Conservation (phyloP, 192 early-diverging fungal genomes). For the Endogone sp. region DNA sequence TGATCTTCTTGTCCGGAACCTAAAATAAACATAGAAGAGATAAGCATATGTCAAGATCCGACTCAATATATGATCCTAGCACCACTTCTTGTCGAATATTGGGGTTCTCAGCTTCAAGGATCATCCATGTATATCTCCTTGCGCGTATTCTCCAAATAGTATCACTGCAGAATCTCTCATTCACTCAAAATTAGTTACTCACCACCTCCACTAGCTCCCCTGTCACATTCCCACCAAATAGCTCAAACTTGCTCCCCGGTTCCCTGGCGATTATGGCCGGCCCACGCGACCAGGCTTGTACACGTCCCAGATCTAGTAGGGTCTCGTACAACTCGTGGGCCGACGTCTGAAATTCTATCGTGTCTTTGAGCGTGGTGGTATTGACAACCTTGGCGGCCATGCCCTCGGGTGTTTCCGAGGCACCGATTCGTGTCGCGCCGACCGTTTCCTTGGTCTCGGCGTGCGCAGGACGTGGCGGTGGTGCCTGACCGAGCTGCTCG, state of each 20-base stretch:
- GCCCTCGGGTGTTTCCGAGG: conserved; percentile 4
- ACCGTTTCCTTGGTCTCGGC: conserved; percentile 12
- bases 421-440: conserved; percentile 2
- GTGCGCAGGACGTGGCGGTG: conserved; percentile 14
- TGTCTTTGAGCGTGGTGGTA: conserved; percentile 65
- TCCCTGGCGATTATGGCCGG: conserved; percentile 27
- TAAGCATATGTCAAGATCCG: too few species aligned
- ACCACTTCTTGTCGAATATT: too few species aligned
- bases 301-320: conserved; percentile 71
- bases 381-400: conserved; percentile 38
- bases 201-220: conserved; percentile 74
- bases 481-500: conserved; percentile 24
- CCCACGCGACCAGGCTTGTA: conserved; percentile 77
- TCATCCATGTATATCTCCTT: neutral
- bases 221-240: conserved; percentile 89
- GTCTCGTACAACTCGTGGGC: conserved; percentile 76
- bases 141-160: too few species aligned
- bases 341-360: conserved; percentile 80
- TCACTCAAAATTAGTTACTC: conserved; percentile 6
- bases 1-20: conserved; percentile 69
- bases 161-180: neutral
- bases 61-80: too few species aligned
- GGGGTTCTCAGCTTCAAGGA: too few species aligned
- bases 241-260: conserved; percentile 58
- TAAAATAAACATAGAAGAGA: too few species aligned